phyloP scores from a whole-genome alignment of 108 stramenopile species.

The Cylindrotheca fusiformis region DNA sequence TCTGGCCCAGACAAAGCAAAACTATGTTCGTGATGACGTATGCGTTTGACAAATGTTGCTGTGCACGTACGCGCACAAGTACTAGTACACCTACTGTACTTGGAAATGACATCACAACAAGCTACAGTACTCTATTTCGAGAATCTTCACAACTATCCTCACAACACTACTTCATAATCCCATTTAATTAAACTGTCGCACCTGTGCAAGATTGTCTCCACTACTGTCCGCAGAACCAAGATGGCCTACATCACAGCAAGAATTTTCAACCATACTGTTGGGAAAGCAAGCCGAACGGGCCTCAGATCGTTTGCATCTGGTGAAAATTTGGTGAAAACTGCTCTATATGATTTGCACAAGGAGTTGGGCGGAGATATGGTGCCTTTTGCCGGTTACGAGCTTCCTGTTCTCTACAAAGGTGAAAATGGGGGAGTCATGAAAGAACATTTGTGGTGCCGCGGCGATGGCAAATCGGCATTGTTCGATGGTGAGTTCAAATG shows the following conservation, averaged over 20 bases:
- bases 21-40: too few relatives aligned
- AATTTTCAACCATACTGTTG: not conserved
- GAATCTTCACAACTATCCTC: too few relatives aligned
- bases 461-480: conserved; percentile 71
- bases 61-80: too few relatives aligned
- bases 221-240: too few relatives aligned
- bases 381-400: conserved; percentile 97
- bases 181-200: too few relatives aligned
- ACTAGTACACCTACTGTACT: too few relatives aligned
- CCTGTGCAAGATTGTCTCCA: too few relatives aligned
- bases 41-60: too few relatives aligned
- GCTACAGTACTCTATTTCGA: too few relatives aligned
- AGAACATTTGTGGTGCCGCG: conserved; percentile 93
- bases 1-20: too few relatives aligned
- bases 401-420: conserved; percentile 96
- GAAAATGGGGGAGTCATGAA: conserved; percentile 92
- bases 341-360: conserved; percentile 85
- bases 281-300: not conserved
- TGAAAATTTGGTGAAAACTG: conserved; percentile 74
- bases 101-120: too few relatives aligned
- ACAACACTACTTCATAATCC: too few relatives aligned
- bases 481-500: conserved; percentile 80
- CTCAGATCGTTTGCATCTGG: not conserved
- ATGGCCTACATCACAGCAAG: not conserved
- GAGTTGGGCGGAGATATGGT: conserved; percentile 97